Percentiles rank a stretch among this genome's conserved stretches.
phyloP scores from a whole-genome alignment of 306 rosid species.

The Trichosanthes cucumerina region DNA sequence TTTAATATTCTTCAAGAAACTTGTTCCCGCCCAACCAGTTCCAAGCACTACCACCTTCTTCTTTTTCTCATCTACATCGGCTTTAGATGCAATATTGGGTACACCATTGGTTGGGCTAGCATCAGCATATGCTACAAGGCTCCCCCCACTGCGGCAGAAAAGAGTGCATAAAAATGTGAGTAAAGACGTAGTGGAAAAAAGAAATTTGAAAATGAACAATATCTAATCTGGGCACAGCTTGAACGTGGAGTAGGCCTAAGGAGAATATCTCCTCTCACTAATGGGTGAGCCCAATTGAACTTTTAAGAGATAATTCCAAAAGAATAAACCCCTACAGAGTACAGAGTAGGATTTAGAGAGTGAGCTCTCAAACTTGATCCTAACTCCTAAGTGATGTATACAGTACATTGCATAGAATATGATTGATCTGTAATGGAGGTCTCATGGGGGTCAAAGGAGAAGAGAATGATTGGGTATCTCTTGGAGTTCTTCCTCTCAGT shows the following conservation, averaged over 20 bases:
- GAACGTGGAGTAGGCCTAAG: neutral
- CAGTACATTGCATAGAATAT: neutral
- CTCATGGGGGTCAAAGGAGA: neutral
- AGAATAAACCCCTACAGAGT: neutral
- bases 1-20: slow-evolving; percentile 68
- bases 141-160: slow-evolving; percentile 61
- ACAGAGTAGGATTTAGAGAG: neutral
- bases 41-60: slow-evolving; percentile 90
- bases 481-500: neutral
- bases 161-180: slow-evolving; percentile 5
- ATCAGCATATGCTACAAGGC: slow-evolving; percentile 59
- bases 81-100: slow-evolving; percentile 19
- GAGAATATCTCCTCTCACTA: neutral
- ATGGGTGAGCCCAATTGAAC: neutral
- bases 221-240: neutral
- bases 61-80: slow-evolving; percentile 31
- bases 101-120: slow-evolving; percentile 19
- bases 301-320: neutral
- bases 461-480: neutral
- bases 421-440: neutral
- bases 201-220: neutral
- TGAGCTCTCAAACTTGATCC: neutral
- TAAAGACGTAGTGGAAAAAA: neutral
- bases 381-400: neutral
- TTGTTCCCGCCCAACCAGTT: slow-evolving; percentile 98